These are phyloP conservation scores for Sutorius eximius DNA, from an alignment of 1,284 basidiomycete species.

Conservation along the genomic window DNA sequence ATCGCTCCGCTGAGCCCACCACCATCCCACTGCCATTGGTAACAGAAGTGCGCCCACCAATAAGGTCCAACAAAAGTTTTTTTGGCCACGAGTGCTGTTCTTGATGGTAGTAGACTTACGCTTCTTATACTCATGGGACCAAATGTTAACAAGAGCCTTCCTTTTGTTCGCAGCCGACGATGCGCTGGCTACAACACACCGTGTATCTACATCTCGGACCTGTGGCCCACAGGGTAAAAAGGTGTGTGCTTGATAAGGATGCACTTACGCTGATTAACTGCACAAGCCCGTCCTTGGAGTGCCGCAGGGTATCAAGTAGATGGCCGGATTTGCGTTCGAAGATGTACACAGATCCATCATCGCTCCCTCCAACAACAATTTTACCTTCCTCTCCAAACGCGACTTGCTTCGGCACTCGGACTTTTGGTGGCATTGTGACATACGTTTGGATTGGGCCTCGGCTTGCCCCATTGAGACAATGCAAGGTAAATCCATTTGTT, in stretches of 20 bases:
- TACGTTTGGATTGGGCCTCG: too few species aligned
- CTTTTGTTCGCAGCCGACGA: background rate
- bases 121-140: background rate
- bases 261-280: background rate
- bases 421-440: too few species aligned
- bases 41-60: too few species aligned
- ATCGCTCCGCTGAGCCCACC: background rate
- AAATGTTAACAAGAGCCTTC: background rate
- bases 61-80: background rate
- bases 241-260: too few species aligned
- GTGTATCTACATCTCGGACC: background rate
- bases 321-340: background rate
- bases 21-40: background rate
- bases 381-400: too few species aligned
- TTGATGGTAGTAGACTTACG: background rate
- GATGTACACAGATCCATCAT: background rate
- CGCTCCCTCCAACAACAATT: background rate
- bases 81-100: background rate
- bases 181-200: background rate
- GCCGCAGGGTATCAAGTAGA: background rate
- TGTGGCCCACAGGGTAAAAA: background rate
- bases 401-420: too few species aligned
- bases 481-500: too few species aligned
- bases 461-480: too few species aligned
- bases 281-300: background rate